phyloP scores from a whole-genome alignment of 441 rosid species.

The Breynia disticha region DNA sequence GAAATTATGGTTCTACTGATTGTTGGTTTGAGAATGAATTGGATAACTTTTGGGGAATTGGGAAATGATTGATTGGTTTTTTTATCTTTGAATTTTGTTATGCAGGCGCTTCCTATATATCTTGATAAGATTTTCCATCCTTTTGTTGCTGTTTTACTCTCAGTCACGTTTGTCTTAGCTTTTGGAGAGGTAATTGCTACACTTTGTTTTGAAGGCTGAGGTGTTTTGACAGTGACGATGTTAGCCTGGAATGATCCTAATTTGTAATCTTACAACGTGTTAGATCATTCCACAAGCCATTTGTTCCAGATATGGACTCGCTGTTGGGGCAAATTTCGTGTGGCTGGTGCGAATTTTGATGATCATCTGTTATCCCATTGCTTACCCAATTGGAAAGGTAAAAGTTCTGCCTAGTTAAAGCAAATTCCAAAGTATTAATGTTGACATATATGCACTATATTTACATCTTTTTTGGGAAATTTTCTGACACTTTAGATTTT shows the following conservation, averaged over 20 bases:
- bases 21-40: neutral
- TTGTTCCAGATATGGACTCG: constrained; percentile 86
- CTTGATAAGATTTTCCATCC: constrained; percentile 83
- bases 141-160: constrained; percentile 70
- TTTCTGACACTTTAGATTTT: constrained; percentile 35
- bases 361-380: constrained; percentile 81
- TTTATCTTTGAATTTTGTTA: neutral
- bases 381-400: constrained; percentile 91
- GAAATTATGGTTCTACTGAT: neutral
- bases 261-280: constrained; percentile 9
- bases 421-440: neutral
- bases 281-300: constrained; percentile 95
- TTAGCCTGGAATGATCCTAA: neutral
- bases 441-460: neutral
- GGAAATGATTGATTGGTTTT: neutral
- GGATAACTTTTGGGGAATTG: neutral
- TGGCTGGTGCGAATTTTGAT: constrained; percentile 77
- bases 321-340: constrained; percentile 78
- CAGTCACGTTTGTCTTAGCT: constrained; percentile 75
- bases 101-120: constrained; percentile 84
- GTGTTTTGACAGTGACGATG: neutral
- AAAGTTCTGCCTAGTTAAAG: neutral
- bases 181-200: constrained; percentile 67
- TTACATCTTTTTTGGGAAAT: constrained; percentile 1
- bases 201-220: neutral